Evolutionary conservation across 768 basidiomycete genomes (phyloP).

Genomic region (Tylopilus sp.): DNA sequence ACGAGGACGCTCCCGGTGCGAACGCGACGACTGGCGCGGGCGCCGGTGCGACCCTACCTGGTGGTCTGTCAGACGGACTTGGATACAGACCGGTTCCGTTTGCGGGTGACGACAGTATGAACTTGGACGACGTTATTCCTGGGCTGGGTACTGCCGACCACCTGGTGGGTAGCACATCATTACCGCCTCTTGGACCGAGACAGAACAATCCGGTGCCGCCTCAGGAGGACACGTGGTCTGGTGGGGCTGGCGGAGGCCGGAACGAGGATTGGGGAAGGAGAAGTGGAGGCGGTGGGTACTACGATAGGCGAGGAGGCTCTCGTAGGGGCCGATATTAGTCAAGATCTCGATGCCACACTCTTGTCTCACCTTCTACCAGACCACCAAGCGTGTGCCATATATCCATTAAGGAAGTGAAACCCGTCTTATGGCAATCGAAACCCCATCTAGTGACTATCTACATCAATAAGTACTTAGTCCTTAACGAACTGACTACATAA

Average conservation of each 20-base stretch:
- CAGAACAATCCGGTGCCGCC: slow-evolving; percentile 38
- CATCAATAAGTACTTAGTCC: too few species aligned
- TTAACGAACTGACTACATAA: too few species aligned
- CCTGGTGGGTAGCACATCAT: slow-evolving; percentile 8
- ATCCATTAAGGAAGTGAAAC: too few species aligned
- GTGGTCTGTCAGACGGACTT: slow-evolving; percentile 17
- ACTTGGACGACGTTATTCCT: slow-evolving; percentile 61
- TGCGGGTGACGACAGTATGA: slow-evolving; percentile 27
- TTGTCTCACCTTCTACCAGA: too few species aligned
- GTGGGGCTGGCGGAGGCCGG: slow-evolving; percentile 28
- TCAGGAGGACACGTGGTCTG: slow-evolving; percentile 52
- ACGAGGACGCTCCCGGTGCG: slow-evolving; percentile 35
- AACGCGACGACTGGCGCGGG: neutral
- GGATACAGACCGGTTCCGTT: slow-evolving; percentile 26
- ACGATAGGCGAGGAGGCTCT: slow-evolving; percentile 23
- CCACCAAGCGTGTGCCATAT: too few species aligned
- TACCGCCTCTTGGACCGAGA: slow-evolving; percentile 31
- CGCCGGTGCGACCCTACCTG: slow-evolving; percentile 15
- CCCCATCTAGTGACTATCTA: too few species aligned
- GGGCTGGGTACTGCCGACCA: slow-evolving; percentile 49
- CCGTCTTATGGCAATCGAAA: too few species aligned
- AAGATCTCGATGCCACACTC: too few species aligned
- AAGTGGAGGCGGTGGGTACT: slow-evolving; percentile 34
- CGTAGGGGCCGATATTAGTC: slow-evolving; percentile 29
- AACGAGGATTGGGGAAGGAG: slow-evolving; percentile 38